phyloP scores from a whole-genome alignment of 2,329 filamentous ascomycete genomes.

The Colletotrichum truncatum region DNA sequence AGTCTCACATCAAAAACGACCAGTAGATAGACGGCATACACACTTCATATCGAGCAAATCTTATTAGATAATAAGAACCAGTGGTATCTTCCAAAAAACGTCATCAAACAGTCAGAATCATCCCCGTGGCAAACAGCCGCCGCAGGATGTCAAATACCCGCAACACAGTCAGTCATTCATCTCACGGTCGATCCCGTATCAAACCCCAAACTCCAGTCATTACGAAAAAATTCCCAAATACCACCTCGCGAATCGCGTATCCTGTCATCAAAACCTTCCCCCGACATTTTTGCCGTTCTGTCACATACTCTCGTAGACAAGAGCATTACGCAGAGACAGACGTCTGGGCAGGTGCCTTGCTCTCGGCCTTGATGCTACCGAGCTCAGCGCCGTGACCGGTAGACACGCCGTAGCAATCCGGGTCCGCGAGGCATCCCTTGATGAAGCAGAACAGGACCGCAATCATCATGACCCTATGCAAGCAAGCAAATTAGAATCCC shows the following conservation, averaged over 20 bases:
- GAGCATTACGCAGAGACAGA: neutral
- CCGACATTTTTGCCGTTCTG: too few species aligned
- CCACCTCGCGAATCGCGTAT: too few species aligned
- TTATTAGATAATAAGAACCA: slow-evolving; percentile 9
- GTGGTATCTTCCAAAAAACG: slow-evolving; percentile 23
- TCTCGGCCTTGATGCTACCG: slow-evolving; percentile 36
- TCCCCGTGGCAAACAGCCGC: too few species aligned
- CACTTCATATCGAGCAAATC: neutral
- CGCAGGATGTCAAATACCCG: too few species aligned
- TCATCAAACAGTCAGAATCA: neutral
- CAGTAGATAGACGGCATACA: neutral
- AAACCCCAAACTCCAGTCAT: slow-evolving; percentile 20
- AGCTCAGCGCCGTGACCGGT: slow-evolving; percentile 37
- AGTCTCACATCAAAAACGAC: too few species aligned
- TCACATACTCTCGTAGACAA: neutral
- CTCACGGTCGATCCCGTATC: too few species aligned
- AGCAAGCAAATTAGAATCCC: neutral
- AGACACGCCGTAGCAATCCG: slow-evolving; percentile 23
- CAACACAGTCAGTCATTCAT: too few species aligned
- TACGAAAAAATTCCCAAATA: too few species aligned
- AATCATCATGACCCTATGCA: slow-evolving; percentile 47
- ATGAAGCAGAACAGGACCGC: slow-evolving; percentile 50
- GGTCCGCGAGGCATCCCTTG: slow-evolving; percentile 40
- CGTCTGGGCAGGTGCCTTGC: slow-evolving; percentile 2
- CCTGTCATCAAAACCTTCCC: too few species aligned